Base-by-base conservation (phyloP, 495 filamentous ascomycete species). In the Geopyxis carbonaria region DNA sequence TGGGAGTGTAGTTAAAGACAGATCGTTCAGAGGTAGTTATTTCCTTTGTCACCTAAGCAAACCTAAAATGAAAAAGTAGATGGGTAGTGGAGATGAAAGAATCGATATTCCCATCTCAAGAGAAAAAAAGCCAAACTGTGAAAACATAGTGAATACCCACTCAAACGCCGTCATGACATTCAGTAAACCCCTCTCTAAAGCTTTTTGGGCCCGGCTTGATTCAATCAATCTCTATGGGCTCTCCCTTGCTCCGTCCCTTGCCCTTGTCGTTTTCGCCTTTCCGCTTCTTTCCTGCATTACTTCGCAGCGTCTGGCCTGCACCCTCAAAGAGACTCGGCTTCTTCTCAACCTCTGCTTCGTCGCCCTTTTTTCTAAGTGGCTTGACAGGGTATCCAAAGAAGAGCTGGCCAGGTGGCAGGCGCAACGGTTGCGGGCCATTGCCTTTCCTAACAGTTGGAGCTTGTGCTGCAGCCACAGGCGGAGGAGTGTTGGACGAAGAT, bases 361-460 rank as follows among this genome's bases (percentile, higher is more conserved):
- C 80, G 20, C 74, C 80, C 15, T 76, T 75, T 29, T 81, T 81
- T 64, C 78, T 82, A 14, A 86, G 68, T 0, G 85, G 85, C 51
- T 78, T 87, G 56, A 93, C 68, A 44, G 89, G 75, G 51, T 95
- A 97, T 8, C 89, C 89, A 46, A 97, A 89, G 63, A 97, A 97
- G 5, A 97, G 64, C 53, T 93, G 87, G 41, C 87, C 86, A 0
- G 76, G 79, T 2, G 83, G 73, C 35, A 97, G 60, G 15, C 89
- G 71, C 6, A 97, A 65, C 2, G 89, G 89, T 51, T 87, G 79
- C 0, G 87, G 86, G 2, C 86, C 77, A 10, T 28, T 20, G 5
- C 44, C 69, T 51, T 89, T 86, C 13, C 61, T 75, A 32, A 69
- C 60, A 27, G 73, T 59, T 25, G 60, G 57, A 3, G 64, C 58